phyloP scores from a whole-genome alignment of 495 filamentous ascomycete genomes.

The Aspergillus incahuasiensis region DNA sequence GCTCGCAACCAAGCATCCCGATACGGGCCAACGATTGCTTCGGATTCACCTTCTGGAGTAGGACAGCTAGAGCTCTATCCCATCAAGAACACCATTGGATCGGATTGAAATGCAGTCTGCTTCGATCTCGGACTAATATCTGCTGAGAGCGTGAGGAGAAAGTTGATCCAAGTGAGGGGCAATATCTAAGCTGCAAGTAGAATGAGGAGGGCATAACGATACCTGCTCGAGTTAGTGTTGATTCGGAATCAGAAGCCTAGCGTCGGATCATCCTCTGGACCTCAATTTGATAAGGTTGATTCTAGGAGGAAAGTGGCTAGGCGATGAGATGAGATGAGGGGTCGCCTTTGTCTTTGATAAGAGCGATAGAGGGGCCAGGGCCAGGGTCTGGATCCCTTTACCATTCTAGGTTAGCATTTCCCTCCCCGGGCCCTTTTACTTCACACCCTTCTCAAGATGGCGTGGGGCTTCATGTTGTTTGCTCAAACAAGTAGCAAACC shows the following conservation, averaged over 20 bases:
- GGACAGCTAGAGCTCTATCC: constrained; percentile 1
- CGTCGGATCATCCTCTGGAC: not conserved
- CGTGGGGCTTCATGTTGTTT: not conserved
- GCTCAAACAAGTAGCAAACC: not conserved
- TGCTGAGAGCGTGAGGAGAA: not conserved
- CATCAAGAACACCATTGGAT: not conserved
- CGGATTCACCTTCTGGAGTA: constrained; percentile 21
- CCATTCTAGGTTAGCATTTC: constrained; percentile 21
- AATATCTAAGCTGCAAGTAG: not conserved
- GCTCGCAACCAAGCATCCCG: not conserved
- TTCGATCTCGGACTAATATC: not conserved
- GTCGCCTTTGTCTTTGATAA: not conserved
- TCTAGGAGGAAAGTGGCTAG: not conserved
- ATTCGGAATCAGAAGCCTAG: not conserved
- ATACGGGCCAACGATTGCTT: not conserved
- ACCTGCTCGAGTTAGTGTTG: not conserved
- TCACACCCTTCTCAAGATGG: not conserved
- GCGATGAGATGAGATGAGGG: not conserved
- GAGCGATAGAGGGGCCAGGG: not conserved
- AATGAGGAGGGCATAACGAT: not conserved
- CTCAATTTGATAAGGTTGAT: not conserved
- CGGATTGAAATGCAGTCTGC: not conserved
- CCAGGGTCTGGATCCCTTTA: constrained; percentile 17
- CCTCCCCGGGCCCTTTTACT: not conserved
- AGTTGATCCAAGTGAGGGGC: not conserved